Evolutionary conservation across 1,284 basidiomycete genomes (phyloP).

Genomic region (Microbotryum saponariae): DNA sequence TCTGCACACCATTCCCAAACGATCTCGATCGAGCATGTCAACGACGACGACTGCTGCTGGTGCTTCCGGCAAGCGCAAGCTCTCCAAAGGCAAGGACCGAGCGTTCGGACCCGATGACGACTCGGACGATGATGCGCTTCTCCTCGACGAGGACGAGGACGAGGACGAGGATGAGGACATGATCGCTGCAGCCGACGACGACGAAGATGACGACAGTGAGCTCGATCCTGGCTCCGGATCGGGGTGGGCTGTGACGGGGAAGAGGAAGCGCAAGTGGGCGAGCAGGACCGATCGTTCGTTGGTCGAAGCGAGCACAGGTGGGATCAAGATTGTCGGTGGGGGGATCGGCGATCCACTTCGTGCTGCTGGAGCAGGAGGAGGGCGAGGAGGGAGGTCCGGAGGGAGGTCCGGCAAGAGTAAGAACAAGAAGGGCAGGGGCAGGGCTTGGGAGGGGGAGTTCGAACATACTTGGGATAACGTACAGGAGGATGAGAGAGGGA

Average conservation of each 20-base stretch:
- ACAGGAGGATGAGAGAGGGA: conserved; percentile 89
- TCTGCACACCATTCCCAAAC: too few species aligned
- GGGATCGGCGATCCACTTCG: not conserved
- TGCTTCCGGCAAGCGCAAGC: too few species aligned
- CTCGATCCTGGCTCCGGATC: conserved; percentile 4
- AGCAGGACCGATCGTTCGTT: conserved; percentile 13
- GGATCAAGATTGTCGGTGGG: not conserved
- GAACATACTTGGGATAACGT: conserved; percentile 94
- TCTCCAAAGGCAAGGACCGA: not conserved
- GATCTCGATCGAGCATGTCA: too few species aligned
- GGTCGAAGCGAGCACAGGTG: conserved; percentile 8
- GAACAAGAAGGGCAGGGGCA: conserved; percentile 48
- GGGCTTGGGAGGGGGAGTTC: conserved; percentile 91
- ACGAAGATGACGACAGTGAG: too few species aligned
- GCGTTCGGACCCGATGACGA: not conserved
- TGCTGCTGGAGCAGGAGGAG: not conserved
- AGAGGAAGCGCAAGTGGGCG: not conserved
- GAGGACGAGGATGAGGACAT: conserved; percentile 4
- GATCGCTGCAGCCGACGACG: conserved; percentile 3
- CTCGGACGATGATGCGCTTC: not conserved
- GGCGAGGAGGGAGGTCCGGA: not conserved
- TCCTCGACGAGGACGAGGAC: not conserved
- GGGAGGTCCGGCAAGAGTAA: conserved; percentile 27
- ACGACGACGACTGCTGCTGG: too few species aligned
- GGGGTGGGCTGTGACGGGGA: conserved; percentile 1